phyloP scores from a whole-genome alignment of 2,329 filamentous ascomycete species.

The Diplodia mutila region DNA sequence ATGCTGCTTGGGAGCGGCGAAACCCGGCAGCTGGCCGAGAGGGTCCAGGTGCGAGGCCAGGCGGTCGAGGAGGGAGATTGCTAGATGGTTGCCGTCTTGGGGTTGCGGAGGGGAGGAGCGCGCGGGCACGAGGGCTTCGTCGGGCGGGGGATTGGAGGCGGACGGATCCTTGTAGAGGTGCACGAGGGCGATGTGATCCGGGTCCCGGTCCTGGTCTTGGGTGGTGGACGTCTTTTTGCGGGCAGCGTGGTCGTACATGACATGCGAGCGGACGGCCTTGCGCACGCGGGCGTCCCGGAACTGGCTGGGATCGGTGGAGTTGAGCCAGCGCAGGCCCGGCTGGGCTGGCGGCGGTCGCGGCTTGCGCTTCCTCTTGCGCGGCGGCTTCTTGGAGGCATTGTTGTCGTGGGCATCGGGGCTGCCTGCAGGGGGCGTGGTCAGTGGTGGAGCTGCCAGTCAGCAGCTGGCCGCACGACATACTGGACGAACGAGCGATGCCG shows the following conservation, averaged over 20 bases:
- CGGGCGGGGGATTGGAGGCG: neutral
- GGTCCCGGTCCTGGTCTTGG: too few relatives aligned
- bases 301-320: slow-evolving; percentile 17
- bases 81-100: neutral
- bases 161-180: neutral
- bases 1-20: neutral
- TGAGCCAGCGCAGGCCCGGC: slow-evolving; percentile 19
- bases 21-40: slow-evolving; percentile 8
- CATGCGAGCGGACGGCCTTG: slow-evolving; percentile 16
- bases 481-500: neutral
- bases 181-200: neutral
- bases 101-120: neutral
- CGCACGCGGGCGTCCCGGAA: slow-evolving; percentile 2
- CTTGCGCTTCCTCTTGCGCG: slow-evolving; percentile 13
- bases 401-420: slow-evolving; percentile 8
- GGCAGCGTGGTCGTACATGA: slow-evolving; percentile 17
- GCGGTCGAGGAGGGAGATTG: slow-evolving; percentile 7
- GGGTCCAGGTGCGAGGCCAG: slow-evolving; percentile 10
- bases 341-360: slow-evolving; percentile 14
- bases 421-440: slow-evolving; percentile 1
- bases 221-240: neutral
- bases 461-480: neutral
- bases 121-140: neutral
- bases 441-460: neutral
- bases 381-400: neutral